These are phyloP conservation scores for Candida albicans DNA, from an alignment of 1,139 yeast species.

Conservation along the genomic window DNA sequence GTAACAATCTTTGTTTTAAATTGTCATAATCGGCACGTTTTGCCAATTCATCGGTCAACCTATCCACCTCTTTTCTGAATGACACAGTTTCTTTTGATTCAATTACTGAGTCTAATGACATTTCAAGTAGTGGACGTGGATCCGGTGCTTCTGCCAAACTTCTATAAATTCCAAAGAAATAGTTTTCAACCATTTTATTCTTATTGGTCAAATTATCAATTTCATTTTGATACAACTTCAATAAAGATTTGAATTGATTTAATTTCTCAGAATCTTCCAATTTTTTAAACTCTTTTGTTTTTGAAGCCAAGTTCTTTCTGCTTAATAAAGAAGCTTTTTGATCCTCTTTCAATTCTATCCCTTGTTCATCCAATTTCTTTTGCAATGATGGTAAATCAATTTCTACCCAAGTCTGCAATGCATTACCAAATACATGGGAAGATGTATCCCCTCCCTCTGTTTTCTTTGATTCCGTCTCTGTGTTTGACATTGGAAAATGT, in stretches of 20 bases:
- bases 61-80: conserved; percentile 53
- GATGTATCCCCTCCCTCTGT: conserved; percentile 5
- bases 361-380: conserved; percentile 70
- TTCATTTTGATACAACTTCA: conserved; percentile 85
- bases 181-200: conserved; percentile 69
- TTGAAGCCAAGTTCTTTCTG: conserved; percentile 74
- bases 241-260: conserved; percentile 59
- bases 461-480: background rate
- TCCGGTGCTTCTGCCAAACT: conserved; percentile 89
- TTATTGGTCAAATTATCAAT: conserved; percentile 80
- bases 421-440: conserved; percentile 38
- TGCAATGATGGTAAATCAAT: conserved; percentile 71
- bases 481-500: background rate
- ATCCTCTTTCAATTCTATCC: conserved; percentile 66
- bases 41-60: conserved; percentile 60
- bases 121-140: conserved; percentile 78
- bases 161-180: conserved; percentile 74
- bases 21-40: conserved; percentile 78
- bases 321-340: conserved; percentile 67
- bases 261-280: conserved; percentile 66
- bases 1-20: conserved; percentile 58
- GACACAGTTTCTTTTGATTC: conserved; percentile 55
- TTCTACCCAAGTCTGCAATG: conserved; percentile 75
- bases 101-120: conserved; percentile 66
- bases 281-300: conserved; percentile 81